phyloP scores from a whole-genome alignment of 441 rosid species.

The Omphalea diandra region DNA sequence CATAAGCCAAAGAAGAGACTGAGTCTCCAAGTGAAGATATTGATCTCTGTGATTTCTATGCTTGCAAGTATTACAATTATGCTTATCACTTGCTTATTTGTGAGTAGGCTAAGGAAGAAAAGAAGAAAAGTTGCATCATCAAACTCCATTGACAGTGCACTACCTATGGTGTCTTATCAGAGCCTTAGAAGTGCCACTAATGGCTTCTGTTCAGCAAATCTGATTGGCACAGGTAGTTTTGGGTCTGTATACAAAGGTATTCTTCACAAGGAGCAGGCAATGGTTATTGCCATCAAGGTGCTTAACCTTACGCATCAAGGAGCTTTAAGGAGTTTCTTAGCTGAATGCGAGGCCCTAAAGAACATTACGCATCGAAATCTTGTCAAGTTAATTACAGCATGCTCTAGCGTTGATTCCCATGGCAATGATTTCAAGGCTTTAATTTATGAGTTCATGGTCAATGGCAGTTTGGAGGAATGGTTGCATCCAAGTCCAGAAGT shows the following conservation, averaged over 20 bases:
- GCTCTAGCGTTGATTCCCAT: neutral
- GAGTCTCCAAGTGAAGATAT: neutral
- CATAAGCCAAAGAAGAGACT: neutral
- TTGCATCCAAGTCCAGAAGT: neutral
- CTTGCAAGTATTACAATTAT: neutral
- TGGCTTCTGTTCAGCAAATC: neutral
- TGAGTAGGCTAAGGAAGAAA: neutral
- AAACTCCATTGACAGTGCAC: neutral
- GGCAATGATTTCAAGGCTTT: conserved; percentile 5
- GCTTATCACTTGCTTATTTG: neutral
- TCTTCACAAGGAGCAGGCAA: neutral
- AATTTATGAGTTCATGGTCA: conserved; percentile 3
- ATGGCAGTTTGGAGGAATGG: neutral
- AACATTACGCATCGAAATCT: neutral
- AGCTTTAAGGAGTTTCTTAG: neutral
- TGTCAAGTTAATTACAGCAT: neutral
- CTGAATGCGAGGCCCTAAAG: neutral
- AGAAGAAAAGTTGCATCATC: neutral
- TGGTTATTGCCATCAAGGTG: neutral
- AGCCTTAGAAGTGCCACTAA: neutral
- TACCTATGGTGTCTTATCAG: neutral
- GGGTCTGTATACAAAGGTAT: neutral
- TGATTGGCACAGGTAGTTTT: neutral
- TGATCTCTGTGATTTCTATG: neutral
- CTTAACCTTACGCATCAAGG: neutral